phyloP scores from a whole-genome alignment of 352 stramenopile species.

The Phytophthora constricta region DNA sequence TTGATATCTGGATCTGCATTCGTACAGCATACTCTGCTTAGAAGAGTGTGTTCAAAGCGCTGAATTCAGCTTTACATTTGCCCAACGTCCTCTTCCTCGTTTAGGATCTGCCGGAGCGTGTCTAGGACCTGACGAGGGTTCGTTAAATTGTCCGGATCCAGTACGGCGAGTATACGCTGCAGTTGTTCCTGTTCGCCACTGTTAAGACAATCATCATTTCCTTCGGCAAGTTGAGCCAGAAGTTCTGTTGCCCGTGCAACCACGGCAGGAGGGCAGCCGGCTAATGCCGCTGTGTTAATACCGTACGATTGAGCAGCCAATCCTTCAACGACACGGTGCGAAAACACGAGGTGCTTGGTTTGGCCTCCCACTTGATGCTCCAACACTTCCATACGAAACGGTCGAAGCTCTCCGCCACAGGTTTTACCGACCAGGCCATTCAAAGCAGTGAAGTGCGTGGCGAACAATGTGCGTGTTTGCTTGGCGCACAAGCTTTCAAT shows the following conservation, averaged over 20 bases:
- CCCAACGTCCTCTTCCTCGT: no score
- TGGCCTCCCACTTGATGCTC: constrained; percentile 31
- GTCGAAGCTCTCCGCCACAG: constrained; percentile 47
- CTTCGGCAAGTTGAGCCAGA: constrained; percentile 31
- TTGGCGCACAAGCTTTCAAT: constrained; percentile 72
- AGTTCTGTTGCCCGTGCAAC: constrained; percentile 58
- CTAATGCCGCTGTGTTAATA: constrained; percentile 76
- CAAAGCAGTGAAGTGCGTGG: constrained; percentile 86
- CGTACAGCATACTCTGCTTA: no score
- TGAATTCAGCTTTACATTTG: no score
- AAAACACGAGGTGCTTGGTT: constrained; percentile 70
- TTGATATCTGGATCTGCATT: no score
- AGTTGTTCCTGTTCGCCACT: constrained; percentile 7
- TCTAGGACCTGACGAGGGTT: no score
- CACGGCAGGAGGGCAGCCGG: constrained; percentile 63
- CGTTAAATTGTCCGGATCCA: no score
- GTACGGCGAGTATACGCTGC: no score
- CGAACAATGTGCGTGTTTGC: constrained; percentile 75
- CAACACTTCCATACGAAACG: constrained; percentile 79
- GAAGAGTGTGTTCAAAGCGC: no score
- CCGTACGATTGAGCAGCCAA: constrained; percentile 79
- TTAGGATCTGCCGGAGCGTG: no score
- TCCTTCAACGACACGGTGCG: constrained; percentile 75
- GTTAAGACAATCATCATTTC: not conserved
- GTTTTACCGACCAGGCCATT: constrained; percentile 42